A percentile compares a stretch with the other conserved stretches of the same genome.
Conservation (phyloP, 2,329 filamentous ascomycete species). For the Chrysosporium keratinophilum region DNA sequence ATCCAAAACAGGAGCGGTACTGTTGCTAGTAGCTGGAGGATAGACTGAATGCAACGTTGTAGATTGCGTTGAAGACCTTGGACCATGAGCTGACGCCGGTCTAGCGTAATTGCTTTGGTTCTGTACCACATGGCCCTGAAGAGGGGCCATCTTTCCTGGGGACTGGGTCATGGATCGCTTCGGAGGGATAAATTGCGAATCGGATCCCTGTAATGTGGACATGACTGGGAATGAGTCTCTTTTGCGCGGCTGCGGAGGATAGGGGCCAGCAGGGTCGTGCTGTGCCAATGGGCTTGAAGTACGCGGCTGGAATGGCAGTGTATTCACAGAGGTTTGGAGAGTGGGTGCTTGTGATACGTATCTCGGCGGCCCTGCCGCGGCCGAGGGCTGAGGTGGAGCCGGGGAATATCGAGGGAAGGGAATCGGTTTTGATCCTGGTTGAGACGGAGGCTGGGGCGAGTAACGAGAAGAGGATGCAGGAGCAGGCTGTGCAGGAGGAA, state of each 20-base stretch:
- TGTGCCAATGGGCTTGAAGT: conserved; percentile 56
- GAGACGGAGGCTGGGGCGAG: conserved; percentile 32
- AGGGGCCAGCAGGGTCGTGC: conserved; percentile 23
- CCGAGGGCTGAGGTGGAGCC: conserved; percentile 33
- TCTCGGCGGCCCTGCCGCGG: conserved; percentile 25
- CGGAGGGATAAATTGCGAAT: conserved; percentile 31
- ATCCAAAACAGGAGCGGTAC: conserved; percentile 42
- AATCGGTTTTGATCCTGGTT: conserved; percentile 28
- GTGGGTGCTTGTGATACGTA: conserved; percentile 33
- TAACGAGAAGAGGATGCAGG: conserved; percentile 28
- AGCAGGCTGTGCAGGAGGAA: conserved; percentile 11
- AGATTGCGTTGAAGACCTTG: conserved; percentile 26
- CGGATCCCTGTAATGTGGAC: conserved; percentile 4
- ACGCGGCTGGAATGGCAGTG: conserved; percentile 49
- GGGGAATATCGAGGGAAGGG: conserved; percentile 36
- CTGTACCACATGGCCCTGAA: conserved; percentile 36
- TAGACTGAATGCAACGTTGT: conserved; percentile 21
- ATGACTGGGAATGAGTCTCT: neutral
- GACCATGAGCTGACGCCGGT: conserved; percentile 46
- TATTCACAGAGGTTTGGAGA: conserved; percentile 17
- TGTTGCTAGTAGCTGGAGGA: conserved; percentile 23
- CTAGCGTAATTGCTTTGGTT: conserved; percentile 40
- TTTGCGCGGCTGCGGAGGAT: neutral
- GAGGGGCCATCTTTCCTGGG: conserved; percentile 45
- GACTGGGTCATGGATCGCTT: conserved; percentile 49